These are phyloP conservation scores for Pleoardoris graminearum DNA, from an alignment of 2,329 filamentous ascomycete genomes.

Conservation along the genomic window DNA sequence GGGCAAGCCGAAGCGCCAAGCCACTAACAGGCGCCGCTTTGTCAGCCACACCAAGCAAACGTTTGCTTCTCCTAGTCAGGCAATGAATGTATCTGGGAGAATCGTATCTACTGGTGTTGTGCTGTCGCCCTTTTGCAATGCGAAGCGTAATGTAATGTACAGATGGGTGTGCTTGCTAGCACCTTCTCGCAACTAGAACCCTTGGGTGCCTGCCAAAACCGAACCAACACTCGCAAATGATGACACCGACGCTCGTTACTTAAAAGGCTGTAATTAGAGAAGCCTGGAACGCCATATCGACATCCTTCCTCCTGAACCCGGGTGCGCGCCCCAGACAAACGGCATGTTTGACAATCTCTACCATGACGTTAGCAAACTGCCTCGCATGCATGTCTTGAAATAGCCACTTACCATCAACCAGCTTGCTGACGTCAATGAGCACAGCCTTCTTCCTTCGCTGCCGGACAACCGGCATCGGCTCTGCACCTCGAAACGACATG, in stretches of 20 bases:
- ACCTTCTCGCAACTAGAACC: too few species aligned
- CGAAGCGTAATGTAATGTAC: too few species aligned
- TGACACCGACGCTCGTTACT: too few species aligned
- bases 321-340: constrained; percentile 52
- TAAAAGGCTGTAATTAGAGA: constrained; percentile 36
- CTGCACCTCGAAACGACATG: constrained; percentile 20
- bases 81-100: too few species aligned
- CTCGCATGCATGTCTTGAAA: background rate
- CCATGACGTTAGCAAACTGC: constrained; percentile 24
- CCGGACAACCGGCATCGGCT: constrained; percentile 21
- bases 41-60: background rate
- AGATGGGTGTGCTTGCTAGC: too few species aligned
- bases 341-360: constrained; percentile 43
- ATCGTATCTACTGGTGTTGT: too few species aligned
- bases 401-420: constrained; percentile 48
- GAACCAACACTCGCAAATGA: too few species aligned
- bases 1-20: constrained; percentile 5
- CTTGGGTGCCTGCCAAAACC: too few species aligned
- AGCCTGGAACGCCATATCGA: constrained; percentile 47
- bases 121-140: too few species aligned
- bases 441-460: constrained; percentile 42
- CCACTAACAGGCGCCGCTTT: background rate
- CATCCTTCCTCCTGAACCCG: constrained; percentile 49
- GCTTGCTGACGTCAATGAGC: constrained; percentile 49
- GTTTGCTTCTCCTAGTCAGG: too few species aligned